A percentile compares a stretch with the other conserved stretches of the same genome.
Evolutionary conservation across 768 basidiomycete genomes (phyloP).

Genomic region (Termitomyces sp.): DNA sequence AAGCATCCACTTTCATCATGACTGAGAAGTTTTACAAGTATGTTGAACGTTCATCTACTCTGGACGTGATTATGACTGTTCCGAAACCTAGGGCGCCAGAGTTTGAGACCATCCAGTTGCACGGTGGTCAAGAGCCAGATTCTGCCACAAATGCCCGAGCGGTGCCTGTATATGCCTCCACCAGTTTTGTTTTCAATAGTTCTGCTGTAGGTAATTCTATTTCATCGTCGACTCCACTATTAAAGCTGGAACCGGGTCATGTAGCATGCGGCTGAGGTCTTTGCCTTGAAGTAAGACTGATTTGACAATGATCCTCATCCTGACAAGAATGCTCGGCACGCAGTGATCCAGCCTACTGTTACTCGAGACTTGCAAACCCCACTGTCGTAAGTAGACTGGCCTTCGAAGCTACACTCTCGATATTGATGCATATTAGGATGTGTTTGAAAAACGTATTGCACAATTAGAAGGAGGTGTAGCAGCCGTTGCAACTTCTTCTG

Average conservation of each 20-base stretch:
- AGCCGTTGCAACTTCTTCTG: conserved; percentile 69
- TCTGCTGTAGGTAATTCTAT: conserved; percentile 24
- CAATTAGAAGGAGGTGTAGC: conserved; percentile 78
- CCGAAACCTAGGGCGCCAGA: conserved; percentile 46
- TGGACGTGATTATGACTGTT: neutral
- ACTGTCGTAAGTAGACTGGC: conserved; percentile 43
- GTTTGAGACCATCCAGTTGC: conserved; percentile 78
- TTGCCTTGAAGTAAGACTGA: conserved; percentile 48
- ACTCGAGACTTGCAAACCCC: conserved; percentile 66
- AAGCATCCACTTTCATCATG: neutral
- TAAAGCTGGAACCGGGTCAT: neutral
- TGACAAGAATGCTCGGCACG: neutral
- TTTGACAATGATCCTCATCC: neutral
- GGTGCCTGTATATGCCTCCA: conserved; percentile 71
- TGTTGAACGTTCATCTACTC: neutral
- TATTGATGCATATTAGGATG: conserved; percentile 38
- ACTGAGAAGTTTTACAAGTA: neutral
- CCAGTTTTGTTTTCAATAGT: conserved; percentile 70
- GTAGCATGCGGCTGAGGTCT: conserved; percentile 70
- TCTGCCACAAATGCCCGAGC: conserved; percentile 67
- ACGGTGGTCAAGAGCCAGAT: conserved; percentile 68
- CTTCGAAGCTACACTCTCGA: neutral
- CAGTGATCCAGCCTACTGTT: conserved; percentile 55
- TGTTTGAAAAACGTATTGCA: conserved; percentile 76
- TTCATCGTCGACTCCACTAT: neutral